Conservation (phyloP, 2,329 filamentous ascomycete genomes). For the Fusarium chuoi region DNA sequence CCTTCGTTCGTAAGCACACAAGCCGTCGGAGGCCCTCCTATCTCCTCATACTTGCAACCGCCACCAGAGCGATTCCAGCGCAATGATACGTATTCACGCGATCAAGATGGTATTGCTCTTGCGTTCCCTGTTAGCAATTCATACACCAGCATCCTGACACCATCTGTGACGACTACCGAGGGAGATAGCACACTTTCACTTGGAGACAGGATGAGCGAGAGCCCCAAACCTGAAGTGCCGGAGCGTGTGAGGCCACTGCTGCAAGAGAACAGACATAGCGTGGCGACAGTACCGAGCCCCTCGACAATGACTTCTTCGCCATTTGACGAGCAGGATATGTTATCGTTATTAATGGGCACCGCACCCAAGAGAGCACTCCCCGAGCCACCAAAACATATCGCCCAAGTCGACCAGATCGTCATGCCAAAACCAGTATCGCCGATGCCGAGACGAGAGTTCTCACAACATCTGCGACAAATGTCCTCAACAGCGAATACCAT, state of each 20-base stretch:
- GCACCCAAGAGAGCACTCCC: conserved; percentile 44
- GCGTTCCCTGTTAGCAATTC: conserved; percentile 39
- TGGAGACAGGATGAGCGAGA: conserved; percentile 15
- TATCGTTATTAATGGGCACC: conserved; percentile 45
- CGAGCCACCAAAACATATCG: conserved; percentile 43
- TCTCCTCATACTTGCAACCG: conserved; percentile 33
- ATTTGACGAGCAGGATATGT: conserved; percentile 49
- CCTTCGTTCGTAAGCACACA: conserved; percentile 41
- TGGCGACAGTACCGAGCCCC: conserved; percentile 22
- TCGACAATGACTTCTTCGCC: conserved; percentile 45
- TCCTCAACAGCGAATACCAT: conserved; percentile 43
- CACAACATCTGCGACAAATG: conserved; percentile 34
- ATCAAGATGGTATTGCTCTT: conserved; percentile 29
- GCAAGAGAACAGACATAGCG: conserved; percentile 26
- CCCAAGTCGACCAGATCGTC: conserved; percentile 43
- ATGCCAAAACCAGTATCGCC: conserved; percentile 46
- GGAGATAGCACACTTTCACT: conserved; percentile 28
- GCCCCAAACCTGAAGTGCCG: conserved; percentile 9
- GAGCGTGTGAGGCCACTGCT: conserved; percentile 11
- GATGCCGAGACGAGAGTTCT: conserved; percentile 27
- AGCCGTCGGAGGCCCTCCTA: conserved; percentile 32
- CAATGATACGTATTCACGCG: conserved; percentile 17
- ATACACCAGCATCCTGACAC: conserved; percentile 41
- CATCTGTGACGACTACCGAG: conserved; percentile 39
- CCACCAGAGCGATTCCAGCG: conserved; percentile 26